phyloP scores from a whole-genome alignment of 225 moss, liverwort and hornwort species.

The Pseudisothecium myosuroides region DNA sequence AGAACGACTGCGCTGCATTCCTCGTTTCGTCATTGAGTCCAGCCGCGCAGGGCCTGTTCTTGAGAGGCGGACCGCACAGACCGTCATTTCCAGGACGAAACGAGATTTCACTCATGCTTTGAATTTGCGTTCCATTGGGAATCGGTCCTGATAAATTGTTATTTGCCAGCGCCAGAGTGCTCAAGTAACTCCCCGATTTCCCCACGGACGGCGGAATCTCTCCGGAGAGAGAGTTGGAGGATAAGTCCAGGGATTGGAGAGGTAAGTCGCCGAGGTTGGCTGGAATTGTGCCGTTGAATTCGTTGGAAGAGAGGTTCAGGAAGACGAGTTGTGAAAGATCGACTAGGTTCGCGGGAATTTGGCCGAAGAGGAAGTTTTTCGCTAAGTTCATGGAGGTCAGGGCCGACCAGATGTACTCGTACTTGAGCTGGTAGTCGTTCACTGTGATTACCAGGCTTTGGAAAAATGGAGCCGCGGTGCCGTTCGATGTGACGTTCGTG shows the following conservation, averaged over 20 bases:
- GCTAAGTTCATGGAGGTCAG: constrained; percentile 15
- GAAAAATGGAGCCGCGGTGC: neutral
- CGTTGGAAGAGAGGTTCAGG: constrained; percentile 17
- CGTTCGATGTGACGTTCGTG: neutral
- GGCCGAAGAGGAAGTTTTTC: neutral
- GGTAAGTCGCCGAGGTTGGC: neutral
- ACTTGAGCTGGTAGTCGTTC: neutral
- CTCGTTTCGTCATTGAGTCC: neutral
- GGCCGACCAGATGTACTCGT: neutral
- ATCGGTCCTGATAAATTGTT: constrained; percentile 9
- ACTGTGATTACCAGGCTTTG: constrained; percentile 4
- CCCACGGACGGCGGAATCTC: neutral
- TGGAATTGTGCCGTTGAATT: constrained; percentile 31
- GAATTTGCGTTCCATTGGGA: neutral
- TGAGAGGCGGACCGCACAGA: constrained; percentile 1
- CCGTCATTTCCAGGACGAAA: constrained; percentile 6
- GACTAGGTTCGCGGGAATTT: neutral
- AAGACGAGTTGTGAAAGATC: neutral
- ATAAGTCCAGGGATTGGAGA: constrained; percentile 13
- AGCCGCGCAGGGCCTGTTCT: neutral
- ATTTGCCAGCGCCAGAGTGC: neutral
- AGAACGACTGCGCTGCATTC: neutral
- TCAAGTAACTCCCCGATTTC: neutral
- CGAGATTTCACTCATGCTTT: neutral
- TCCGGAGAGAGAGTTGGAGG: neutral